Evolutionary conservation across 768 basidiomycete genomes (phyloP).

Genomic region (Pisolithus albus): DNA sequence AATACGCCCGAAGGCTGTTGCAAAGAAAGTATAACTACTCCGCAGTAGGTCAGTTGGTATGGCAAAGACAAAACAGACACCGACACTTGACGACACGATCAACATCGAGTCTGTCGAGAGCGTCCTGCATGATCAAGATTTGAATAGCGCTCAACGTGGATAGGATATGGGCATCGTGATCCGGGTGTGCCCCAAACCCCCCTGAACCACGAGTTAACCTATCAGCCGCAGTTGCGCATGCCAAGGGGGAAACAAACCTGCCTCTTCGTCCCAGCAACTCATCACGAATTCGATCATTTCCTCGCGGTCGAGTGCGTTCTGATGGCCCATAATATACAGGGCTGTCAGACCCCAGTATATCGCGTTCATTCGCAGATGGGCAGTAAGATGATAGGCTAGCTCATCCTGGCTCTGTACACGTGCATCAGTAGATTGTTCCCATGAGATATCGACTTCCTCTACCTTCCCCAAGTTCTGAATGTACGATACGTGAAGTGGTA

Average conservation of each 20-base stretch:
- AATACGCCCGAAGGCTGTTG: slow-evolving; percentile 86
- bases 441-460: slow-evolving; percentile 5
- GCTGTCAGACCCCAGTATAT: slow-evolving; percentile 96
- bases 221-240: slow-evolving; percentile 1
- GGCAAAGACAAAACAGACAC: slow-evolving; percentile 17
- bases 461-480: slow-evolving; percentile 72
- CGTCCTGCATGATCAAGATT: slow-evolving; percentile 80
- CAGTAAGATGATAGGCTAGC: slow-evolving; percentile 80
- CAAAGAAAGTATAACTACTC: slow-evolving; percentile 73
- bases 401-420: slow-evolving; percentile 67
- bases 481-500: slow-evolving; percentile 64
- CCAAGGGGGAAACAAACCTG: slow-evolving; percentile 40
- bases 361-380: slow-evolving; percentile 92
- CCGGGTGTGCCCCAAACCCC: slow-evolving; percentile 86
- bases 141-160: slow-evolving; percentile 90
- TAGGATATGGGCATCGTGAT: slow-evolving; percentile 85
- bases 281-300: slow-evolving; percentile 87
- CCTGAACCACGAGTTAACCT: slow-evolving; percentile 39
- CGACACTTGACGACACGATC: slow-evolving; percentile 70
- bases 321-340: slow-evolving; percentile 67
- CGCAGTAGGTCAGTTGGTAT: not conserved
- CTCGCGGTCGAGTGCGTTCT: slow-evolving; percentile 72
- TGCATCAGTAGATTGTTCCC: not conserved
- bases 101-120: slow-evolving; percentile 63
- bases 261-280: slow-evolving; percentile 92